phyloP scores from a whole-genome alignment of 371 early-diverging fungal genomes.

The Fennellomyces sp. region DNA sequence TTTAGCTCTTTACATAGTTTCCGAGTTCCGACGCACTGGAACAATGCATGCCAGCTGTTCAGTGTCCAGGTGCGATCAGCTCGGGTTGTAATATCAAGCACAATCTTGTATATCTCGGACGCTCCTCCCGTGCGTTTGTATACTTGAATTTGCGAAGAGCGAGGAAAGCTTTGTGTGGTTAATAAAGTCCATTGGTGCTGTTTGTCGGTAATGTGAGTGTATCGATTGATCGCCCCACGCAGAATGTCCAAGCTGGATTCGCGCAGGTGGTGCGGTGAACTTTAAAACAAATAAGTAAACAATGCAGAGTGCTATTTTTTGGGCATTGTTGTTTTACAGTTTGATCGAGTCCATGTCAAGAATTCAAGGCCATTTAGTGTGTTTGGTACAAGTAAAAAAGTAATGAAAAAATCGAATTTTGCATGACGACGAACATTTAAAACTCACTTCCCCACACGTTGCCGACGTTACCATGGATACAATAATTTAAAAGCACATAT shows the following conservation, averaged over 20 bases:
- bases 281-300: too few species aligned
- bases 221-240: constrained; percentile 6
- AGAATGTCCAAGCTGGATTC: neutral
- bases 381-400: neutral
- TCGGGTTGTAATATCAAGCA: constrained; percentile 3
- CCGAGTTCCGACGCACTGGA: constrained; percentile 6
- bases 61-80: constrained; percentile 11
- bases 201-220: neutral
- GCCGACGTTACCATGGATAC: too few species aligned
- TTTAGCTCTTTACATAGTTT: constrained; percentile 19
- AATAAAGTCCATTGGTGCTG: constrained; percentile 1
- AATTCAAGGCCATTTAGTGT: neutral
- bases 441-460: too few species aligned
- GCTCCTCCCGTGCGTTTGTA: neutral
- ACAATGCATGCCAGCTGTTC: constrained; percentile 14
- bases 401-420: neutral
- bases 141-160: constrained; percentile 5
- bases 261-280: neutral
- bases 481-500: too few species aligned
- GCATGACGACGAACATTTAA: too few species aligned
- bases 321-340: neutral
- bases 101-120: constrained; percentile 14
- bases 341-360: neutral
- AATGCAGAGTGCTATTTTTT: neutral
- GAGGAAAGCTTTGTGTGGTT: neutral